Base-by-base conservation (phyloP, 108 stramenopile genomes). In the Epipyxis sp. region DNA sequence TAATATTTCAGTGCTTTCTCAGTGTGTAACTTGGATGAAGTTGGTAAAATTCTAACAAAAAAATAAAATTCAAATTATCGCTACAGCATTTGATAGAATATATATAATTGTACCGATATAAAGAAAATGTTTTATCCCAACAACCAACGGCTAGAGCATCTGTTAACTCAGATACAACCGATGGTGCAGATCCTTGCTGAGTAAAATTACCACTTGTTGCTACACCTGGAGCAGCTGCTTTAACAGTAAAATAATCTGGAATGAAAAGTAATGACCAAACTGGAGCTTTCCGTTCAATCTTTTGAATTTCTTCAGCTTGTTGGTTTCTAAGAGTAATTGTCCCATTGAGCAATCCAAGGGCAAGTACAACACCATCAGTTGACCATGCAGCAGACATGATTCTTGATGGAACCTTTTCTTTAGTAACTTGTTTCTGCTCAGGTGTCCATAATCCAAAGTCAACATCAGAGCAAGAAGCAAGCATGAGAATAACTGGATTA, bases 361-460 rank as follows among this genome's bases (percentile, higher is more conserved):
- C 91, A 40, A 91, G 81, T 78, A 83, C 76, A 58, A 80, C 80
- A 0, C 91, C 91, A 76, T 90, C 89, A 16, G 44, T 27, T 13
- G 84, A 80, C 91, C 91, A 91, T 20, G 32, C 79, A 16, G 84
- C 86, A 45, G 79, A 83, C n/a, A 90, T 59, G 41, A 89, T 89
- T 59, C 88, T 86, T 1, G 87, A 69, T 32, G 74, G 43, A n/a
- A 90, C 88, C 69, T 86, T 87, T 62, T 81, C 83, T 81, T 90
- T 90, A 40, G 76, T 61, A 1, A 91, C 91, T 29, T 59, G 65
- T n/a, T 84, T 88, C 45, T 87, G 77, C n/a, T 85, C 83, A 30
- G 82, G 83, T 10, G 67, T 42, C 85, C 87, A 90, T 1, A 91
- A 69, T 25, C 90, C 91, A 76, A 91, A 88, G 57, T 91, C 91